Evolutionary conservation across 1,284 basidiomycete genomes (phyloP), one percentile per base, ranked within the genome.

Genomic region (Naganishia sp.): DNA sequence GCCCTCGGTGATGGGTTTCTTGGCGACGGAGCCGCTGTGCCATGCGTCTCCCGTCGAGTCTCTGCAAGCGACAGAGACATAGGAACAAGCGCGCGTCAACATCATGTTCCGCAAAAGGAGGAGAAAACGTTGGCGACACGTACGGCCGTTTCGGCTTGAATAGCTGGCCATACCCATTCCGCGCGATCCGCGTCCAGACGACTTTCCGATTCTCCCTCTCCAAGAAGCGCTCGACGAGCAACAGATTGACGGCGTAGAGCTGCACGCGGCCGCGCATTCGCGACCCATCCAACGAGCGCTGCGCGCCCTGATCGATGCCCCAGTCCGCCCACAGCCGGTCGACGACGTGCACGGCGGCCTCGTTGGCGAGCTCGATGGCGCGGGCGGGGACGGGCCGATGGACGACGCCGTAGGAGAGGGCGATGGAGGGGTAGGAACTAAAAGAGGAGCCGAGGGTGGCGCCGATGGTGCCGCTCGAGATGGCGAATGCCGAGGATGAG

Each of bases 381-480:
- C 80, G 72, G 3, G 77, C 70, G 0, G 90, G 87, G 13, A 88
- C 88, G 4, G 90, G 90, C 69, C 86, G 84, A 48, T 84, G 77
- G 66, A 94, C 86, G 23, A 86, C 90, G 39, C 91, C 93, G 76
- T 93, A 96, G 0, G 90, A 93, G 36, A 96, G 75, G 0, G 93
- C 93, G 68, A 96, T 89, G 33, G 90, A 85, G 33, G 79, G 79
- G 56, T 91, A 87, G 1, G 88, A 86, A 16, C 90, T 89, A 70
- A 95, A 81, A 2, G 92, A 89, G 6, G 90, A 92, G 46, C 92
- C 93, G 72, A 95, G 82, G 1, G 93, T 90, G 1, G 92, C 92
- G 46, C 94, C 93, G 68, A 96, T 84, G 1, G 94, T 96, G 0
- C 94, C 94, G 23, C 90, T 92, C 0, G 90, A 92, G 48, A 94